Conservation (phyloP, 1,284 basidiomycete genomes). For the Cerrena zonata region DNA sequence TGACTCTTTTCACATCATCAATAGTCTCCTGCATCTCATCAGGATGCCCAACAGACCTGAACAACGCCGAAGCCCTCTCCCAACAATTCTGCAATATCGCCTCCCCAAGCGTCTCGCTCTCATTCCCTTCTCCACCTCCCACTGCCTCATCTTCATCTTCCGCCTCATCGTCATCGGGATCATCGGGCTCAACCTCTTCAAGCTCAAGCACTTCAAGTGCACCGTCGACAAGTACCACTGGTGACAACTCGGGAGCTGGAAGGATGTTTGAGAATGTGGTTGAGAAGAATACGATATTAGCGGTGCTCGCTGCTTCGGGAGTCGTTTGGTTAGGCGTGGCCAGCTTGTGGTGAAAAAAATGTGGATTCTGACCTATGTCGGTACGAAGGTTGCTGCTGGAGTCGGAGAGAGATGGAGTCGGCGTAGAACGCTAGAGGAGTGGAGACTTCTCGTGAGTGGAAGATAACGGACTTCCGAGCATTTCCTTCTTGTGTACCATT, state of each 20-base stretch:
- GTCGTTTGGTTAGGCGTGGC: no score
- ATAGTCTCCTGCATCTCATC: conserved; percentile 22
- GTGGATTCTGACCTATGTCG: not conserved
- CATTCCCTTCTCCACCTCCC: conserved; percentile 21
- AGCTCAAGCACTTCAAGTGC: conserved; percentile 1
- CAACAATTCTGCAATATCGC: conserved; percentile 28
- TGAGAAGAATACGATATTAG: not conserved
- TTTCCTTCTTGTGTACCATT: no score
- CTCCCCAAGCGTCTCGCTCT: conserved; percentile 25
- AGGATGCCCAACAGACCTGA: conserved; percentile 21
- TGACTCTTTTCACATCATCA: conserved; percentile 13
- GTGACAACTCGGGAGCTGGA: not conserved
- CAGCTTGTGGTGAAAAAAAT: no score
- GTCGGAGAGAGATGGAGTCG: not conserved
- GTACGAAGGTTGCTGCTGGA: not conserved
- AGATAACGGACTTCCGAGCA: no score
- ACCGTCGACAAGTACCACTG: not conserved
- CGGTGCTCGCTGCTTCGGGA: no score
- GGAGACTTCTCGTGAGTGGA: not conserved
- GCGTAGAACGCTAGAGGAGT: not conserved
- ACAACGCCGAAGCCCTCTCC: conserved; percentile 22
- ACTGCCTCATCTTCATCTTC: conserved; percentile 15
- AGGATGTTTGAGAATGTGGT: not conserved
- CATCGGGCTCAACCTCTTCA: not conserved
- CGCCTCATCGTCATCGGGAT: conserved; percentile 8